Conservation (phyloP, 805 yeast species). For the Metschnikowia gelsemii region DNA sequence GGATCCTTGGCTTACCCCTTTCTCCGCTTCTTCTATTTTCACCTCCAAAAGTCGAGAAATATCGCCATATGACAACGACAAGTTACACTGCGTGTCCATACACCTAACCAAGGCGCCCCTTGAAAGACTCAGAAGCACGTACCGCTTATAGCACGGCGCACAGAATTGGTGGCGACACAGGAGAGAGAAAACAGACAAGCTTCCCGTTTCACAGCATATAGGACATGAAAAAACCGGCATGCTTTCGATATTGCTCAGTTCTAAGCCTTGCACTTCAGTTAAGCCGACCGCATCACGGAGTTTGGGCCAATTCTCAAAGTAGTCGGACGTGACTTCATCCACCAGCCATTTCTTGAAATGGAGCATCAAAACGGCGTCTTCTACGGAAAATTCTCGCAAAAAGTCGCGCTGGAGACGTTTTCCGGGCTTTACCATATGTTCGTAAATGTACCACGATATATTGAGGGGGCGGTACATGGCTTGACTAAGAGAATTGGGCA, state of each 20-base stretch:
- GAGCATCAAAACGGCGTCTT: slow-evolving; percentile 36
- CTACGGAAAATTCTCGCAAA: slow-evolving; percentile 29
- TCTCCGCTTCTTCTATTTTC: neutral
- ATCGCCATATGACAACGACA: slow-evolving; percentile 44
- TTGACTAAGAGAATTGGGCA: slow-evolving; percentile 12
- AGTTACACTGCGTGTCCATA: slow-evolving; percentile 56
- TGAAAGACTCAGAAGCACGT: slow-evolving; percentile 46
- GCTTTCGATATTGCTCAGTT: neutral
- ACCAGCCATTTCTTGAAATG: slow-evolving; percentile 41
- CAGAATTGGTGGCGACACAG: slow-evolving; percentile 76
- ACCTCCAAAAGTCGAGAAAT: slow-evolving; percentile 22
- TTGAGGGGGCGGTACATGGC: slow-evolving; percentile 13
- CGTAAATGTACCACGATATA: slow-evolving; percentile 24
- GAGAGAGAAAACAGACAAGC: slow-evolving; percentile 44
- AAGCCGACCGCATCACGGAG: slow-evolving; percentile 33
- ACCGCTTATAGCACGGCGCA: slow-evolving; percentile 61
- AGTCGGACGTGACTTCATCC: slow-evolving; percentile 39
- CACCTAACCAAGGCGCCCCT: slow-evolving; percentile 58
- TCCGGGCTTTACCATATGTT: slow-evolving; percentile 25
- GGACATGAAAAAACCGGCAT: slow-evolving; percentile 45
- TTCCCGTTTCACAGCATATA: slow-evolving; percentile 67
- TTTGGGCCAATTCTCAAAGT: slow-evolving; percentile 30
- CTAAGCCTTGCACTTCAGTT: neutral
- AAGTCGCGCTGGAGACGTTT: slow-evolving; percentile 23
- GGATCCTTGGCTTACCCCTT: too few relatives aligned